Conservation (phyloP, 768 basidiomycete genomes). For the Mycena galericulata region DNA sequence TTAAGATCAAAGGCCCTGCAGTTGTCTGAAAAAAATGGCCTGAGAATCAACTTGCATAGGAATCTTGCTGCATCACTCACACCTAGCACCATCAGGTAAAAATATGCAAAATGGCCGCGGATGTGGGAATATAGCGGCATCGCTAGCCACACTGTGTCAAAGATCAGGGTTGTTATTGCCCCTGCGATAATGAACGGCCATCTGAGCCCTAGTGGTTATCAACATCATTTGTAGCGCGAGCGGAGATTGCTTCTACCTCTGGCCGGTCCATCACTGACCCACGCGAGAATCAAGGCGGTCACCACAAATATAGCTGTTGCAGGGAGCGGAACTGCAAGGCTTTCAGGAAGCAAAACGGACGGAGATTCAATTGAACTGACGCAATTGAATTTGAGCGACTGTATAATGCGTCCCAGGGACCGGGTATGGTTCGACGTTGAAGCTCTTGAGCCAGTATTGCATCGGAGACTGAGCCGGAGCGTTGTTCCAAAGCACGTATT, state of each 20-base stretch:
- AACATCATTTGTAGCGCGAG: background rate
- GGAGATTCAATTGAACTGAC: slow-evolving; percentile 1
- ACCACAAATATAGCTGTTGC: slow-evolving; percentile 32
- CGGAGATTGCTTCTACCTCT: slow-evolving; percentile 10
- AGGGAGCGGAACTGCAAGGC: slow-evolving; percentile 30
- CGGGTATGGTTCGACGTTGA: slow-evolving; percentile 36
- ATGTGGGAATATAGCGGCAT: slow-evolving; percentile 33
- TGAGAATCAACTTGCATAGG: background rate
- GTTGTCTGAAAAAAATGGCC: slow-evolving; percentile 20
- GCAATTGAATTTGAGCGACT: slow-evolving; percentile 35
- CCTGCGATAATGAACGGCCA: slow-evolving; percentile 32
- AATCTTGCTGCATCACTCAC: slow-evolving; percentile 12
- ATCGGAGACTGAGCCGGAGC: slow-evolving; percentile 29
- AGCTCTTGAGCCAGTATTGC: slow-evolving; percentile 36
- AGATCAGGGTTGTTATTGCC: slow-evolving; percentile 19
- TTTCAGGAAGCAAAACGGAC: background rate
- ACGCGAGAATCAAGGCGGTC: slow-evolving; percentile 27
- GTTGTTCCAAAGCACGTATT: slow-evolving; percentile 38
- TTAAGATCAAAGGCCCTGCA: slow-evolving; percentile 34
- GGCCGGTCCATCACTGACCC: slow-evolving; percentile 34
- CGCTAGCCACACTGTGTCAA: slow-evolving; percentile 28
- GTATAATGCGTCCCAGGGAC: slow-evolving; percentile 30
- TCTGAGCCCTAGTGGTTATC: slow-evolving; percentile 12
- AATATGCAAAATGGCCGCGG: slow-evolving; percentile 35
- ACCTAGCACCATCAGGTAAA: slow-evolving; percentile 33